Base-by-base conservation (phyloP, 176 grass and related monocot species). In the Saccharum spontaneum region DNA sequence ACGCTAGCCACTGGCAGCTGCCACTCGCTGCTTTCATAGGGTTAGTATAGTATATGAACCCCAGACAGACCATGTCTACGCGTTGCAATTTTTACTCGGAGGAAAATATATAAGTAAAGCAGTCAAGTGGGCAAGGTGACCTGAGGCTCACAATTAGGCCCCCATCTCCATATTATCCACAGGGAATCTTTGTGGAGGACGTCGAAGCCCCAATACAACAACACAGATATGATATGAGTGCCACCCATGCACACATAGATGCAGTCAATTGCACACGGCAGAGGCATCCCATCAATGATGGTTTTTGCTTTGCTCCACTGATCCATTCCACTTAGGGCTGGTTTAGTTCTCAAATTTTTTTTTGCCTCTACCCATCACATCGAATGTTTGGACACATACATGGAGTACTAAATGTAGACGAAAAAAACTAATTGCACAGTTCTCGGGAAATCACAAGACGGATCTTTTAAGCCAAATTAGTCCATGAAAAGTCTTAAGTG, bases 161-260 rank as follows among this genome's bases (percentile, higher is more conserved):
- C 69, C 68, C 76, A 84, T 90, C 84, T 75, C 61, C 61, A 54
- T 80, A 87, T 80, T 87, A 87, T 90, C 89, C 85, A 80, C 69
- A 87, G 76, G 80, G 89, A 90, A 90, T 87, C 81, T 87, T 76
- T 84, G 81, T 90, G 76, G 85, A 84, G 80, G 80, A 90, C 75
- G 80, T 90, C 67, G 31, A 87, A 87, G 68, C 89, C 39, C 79
- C 80, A 83, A 61, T 69, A 75, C 68, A 90, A 74, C 67, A 90
- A 75, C 80, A 75, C 38, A 82, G 78, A 82, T 67, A 67, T 82
- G 88, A 77, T 82, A 86, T 59, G 66, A 86, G 88, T 82, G 84
- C 73, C 88, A 37, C 74, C 68, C 84, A 87, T 87, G 75, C 45
- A 75, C 45, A 75, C 71, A 69, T 41, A 43, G 40, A 80, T 87